phyloP scores from a whole-genome alignment of 1,284 basidiomycete species.

The Rhodotorula sp. region DNA sequence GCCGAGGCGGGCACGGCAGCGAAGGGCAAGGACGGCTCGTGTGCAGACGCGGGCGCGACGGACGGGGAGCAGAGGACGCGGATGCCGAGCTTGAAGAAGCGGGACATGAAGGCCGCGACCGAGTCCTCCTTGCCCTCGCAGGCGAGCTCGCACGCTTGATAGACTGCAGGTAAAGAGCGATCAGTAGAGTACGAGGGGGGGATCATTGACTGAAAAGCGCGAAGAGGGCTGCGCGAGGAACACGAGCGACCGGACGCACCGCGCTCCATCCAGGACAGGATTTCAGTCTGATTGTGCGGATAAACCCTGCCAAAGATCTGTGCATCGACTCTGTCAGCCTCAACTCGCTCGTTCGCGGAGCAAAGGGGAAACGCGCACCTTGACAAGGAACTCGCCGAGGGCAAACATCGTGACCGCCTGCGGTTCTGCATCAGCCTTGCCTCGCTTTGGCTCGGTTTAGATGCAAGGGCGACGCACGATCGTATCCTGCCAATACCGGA shows the following conservation, averaged over 20 bases:
- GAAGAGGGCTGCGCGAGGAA: too few relatives aligned
- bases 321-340: background rate
- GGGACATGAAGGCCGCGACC: slow-evolving; percentile 31
- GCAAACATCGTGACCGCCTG: slow-evolving; percentile 19
- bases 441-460: too few relatives aligned
- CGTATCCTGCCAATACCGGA: slow-evolving; percentile 7
- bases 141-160: slow-evolving; percentile 27
- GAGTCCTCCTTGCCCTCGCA: slow-evolving; percentile 11
- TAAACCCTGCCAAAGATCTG: slow-evolving; percentile 7
- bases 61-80: slow-evolving; percentile 7
- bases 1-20: background rate
- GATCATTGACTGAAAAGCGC: background rate
- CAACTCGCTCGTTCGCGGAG: background rate
- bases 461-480: slow-evolving; percentile 3
- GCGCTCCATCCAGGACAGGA: slow-evolving; percentile 24
- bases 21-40: background rate
- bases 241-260: slow-evolving; percentile 7
- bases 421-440: background rate
- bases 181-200: too few relatives aligned
- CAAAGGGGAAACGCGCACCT: slow-evolving; percentile 5
- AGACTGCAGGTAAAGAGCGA: slow-evolving; percentile 6
- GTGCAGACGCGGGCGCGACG: background rate
- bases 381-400: slow-evolving; percentile 19
- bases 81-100: slow-evolving; percentile 30
- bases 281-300: slow-evolving; percentile 13